phyloP scores from a whole-genome alignment of 1,139 yeast species.

The Candida sojae region DNA sequence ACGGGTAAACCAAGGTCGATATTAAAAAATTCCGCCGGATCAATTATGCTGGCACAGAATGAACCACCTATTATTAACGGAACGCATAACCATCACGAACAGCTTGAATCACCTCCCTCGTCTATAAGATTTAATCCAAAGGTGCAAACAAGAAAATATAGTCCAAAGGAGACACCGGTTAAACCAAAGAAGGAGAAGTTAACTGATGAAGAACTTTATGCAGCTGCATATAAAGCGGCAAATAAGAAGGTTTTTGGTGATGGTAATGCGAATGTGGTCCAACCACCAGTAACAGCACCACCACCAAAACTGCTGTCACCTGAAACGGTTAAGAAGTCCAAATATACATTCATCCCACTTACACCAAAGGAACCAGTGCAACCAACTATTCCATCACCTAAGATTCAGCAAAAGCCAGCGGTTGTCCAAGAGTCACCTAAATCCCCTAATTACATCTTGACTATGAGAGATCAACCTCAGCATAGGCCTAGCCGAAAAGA shows the following conservation, averaged over 20 bases:
- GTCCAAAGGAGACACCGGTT: not conserved
- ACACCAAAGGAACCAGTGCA: not conserved
- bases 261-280: conserved; percentile 9
- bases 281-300: not conserved
- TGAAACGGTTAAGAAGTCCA: not conserved
- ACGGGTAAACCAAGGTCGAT: conserved; percentile 27
- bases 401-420: not conserved
- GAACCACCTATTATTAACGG: conserved; percentile 1
- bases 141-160: conserved; percentile 28
- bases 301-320: not conserved
- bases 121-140: conserved; percentile 43
- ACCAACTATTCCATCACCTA: not conserved
- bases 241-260: conserved; percentile 42
- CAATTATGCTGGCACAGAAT: conserved; percentile 7
- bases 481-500: conserved; percentile 27
- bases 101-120: conserved; percentile 20
- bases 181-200: not conserved
- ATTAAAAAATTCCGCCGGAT: conserved; percentile 28
- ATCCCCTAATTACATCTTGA: conserved; percentile 10
- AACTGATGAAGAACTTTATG: conserved; percentile 22
- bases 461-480: conserved; percentile 30
- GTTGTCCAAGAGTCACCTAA: conserved; percentile 15
- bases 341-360: not conserved
- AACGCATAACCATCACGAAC: not conserved
- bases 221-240: conserved; percentile 44